Evolutionary conservation across 192 early-diverging fungal genomes (phyloP), one percentile per base, ranked within the genome.

Genomic region (Gorgonomyces haynaldii): DNA sequence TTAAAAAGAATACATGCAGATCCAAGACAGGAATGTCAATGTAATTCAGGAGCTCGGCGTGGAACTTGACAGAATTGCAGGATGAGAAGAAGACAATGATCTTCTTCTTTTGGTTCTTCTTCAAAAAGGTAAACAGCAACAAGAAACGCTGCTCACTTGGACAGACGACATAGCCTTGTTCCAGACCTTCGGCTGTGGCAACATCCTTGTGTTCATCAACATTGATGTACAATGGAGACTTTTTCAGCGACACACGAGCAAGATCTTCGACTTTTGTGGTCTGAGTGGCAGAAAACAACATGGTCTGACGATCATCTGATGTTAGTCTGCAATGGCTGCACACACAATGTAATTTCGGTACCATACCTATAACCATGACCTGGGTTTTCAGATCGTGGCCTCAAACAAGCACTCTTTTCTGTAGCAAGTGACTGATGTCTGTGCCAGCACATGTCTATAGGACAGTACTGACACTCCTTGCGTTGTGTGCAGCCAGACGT

Each of bases 271-370:
- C 94, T 71, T 97, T 96, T 36, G 94, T 97, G 1, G 96, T 97
- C 64, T 96, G 92, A 7, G 96, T 99, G 22, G 96, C 96, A 22
- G 96, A 99, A 60, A 99, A 99, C 31, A 99, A 74, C 91, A 96
- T 87, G 22, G 91, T 85, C 62, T 99, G 96, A 47, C 96, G 91
- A n/a, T n/a, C n/a, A n/a, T n/a, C 48, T 84, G 86, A 57, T n/a
- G n/a, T n/a, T n/a, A n/a, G n/a, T n/a, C n/a, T n/a, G n/a, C n/a
- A 61, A 20, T 8, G 25, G 41, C 35, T 1, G 45, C 41, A 54
- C 0, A 21, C 19, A 15, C 29, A 42, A 20, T 52, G 42, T 17
- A 13, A 19, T 58, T 36, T 58, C 23, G 27, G 54, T 37, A 40
- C 24, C 54, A 59, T 59, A 58, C 56, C 56, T 58, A 58, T 58